These are phyloP conservation scores for Spergularia marina DNA, from an alignment of 148 eudicot species.

Conservation along the genomic window DNA sequence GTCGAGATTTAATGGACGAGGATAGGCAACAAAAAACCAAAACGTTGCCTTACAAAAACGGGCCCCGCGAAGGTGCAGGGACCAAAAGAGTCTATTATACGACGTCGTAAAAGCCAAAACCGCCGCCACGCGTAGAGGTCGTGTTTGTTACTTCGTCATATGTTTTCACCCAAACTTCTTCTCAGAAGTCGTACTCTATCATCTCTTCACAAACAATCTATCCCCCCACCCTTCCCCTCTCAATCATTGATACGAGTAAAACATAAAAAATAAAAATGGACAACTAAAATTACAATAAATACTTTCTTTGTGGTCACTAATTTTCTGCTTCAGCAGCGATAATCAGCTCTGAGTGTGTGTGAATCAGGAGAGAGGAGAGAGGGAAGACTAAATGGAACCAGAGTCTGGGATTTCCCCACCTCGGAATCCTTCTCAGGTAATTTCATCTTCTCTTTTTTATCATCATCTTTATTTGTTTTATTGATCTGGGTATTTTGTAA, in stretches of 20 bases:
- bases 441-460: background rate
- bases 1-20: too few relatives aligned
- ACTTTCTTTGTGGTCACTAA: background rate
- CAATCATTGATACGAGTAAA: too few relatives aligned
- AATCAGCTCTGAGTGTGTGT: background rate
- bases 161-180: background rate
- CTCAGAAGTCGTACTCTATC: background rate
- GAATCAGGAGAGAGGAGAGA: background rate
- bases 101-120: background rate
- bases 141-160: background rate
- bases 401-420: constrained; percentile 37
- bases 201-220: background rate
- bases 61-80: background rate
- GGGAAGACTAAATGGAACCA: constrained; percentile 39
- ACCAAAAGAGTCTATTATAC: background rate
- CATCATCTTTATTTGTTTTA: background rate
- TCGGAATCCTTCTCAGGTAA: constrained; percentile 37
- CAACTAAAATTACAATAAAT: background rate
- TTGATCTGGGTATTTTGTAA: background rate
- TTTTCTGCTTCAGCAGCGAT: background rate
- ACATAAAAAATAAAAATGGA: background rate
- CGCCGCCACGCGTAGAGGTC: constrained; percentile 1
- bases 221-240: background rate
- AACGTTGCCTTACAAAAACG: too few relatives aligned
- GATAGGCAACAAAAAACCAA: too few relatives aligned